Evolutionary conservation across 2,329 filamentous ascomycete genomes (phyloP).

Genomic region (Fusarium sp.): DNA sequence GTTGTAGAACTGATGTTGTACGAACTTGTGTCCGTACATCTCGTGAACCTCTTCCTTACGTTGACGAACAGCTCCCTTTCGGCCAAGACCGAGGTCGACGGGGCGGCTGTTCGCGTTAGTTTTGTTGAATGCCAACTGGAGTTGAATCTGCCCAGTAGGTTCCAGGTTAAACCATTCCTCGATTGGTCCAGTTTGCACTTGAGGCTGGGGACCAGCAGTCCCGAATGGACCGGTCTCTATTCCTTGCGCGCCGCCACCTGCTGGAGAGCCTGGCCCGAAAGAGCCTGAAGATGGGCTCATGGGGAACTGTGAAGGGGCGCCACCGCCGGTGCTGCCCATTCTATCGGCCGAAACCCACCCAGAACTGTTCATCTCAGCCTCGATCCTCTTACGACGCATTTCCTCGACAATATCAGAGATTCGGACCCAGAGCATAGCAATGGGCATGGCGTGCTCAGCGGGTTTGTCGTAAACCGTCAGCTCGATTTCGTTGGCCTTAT

Average conservation of each 20-base stretch:
- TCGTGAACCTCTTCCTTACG: conserved; percentile 98
- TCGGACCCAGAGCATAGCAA: conserved; percentile 93
- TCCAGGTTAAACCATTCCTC: conserved; percentile 98
- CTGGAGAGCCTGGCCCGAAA: conserved; percentile 55
- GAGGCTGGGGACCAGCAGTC: conserved; percentile 55
- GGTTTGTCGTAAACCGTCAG: conserved; percentile 97
- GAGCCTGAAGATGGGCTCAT: conserved; percentile 58
- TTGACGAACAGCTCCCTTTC: conserved; percentile 95
- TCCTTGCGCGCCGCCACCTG: conserved; percentile 50
- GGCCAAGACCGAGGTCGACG: conserved; percentile 88
- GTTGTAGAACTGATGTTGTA: conserved; percentile 99
- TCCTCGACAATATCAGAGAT: conserved; percentile 98
- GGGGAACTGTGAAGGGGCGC: conserved; percentile 64
- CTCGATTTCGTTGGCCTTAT: conserved; percentile 98
- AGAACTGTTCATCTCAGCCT: conserved; percentile 91
- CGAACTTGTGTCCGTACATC: conserved; percentile 99
- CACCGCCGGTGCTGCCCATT: conserved; percentile 71
- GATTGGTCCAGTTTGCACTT: conserved; percentile 68
- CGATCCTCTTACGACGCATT: conserved; percentile 95
- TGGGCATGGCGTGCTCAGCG: conserved; percentile 87
- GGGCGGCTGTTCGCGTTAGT: conserved; percentile 83
- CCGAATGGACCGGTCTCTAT: conserved; percentile 44
- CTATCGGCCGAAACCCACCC: conserved; percentile 98
- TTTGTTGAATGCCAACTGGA: conserved; percentile 92
- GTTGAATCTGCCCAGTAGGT: conserved; percentile 89